Evolutionary conservation across 2,329 filamentous ascomycete species (phyloP), one percentile per base, ranked within the genome.

Genomic region (Penicillium sp.): DNA sequence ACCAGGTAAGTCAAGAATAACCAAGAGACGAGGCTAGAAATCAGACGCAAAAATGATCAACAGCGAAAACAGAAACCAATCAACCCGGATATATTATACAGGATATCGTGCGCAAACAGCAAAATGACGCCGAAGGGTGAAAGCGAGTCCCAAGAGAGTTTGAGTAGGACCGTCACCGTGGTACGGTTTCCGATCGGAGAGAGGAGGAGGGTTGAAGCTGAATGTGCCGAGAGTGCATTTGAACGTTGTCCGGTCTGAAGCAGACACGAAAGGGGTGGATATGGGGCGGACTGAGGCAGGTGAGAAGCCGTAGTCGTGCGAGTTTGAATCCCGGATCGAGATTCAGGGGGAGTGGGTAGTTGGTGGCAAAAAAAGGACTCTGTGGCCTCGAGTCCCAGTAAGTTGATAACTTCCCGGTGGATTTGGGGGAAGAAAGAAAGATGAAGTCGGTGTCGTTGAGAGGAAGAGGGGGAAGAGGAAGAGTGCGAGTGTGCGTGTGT

Each of bases 71-170:
- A 58, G 47, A 51, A 63, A 63, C 64, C 62, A 64, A 65, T 66
- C 64, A 72, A 69, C 66, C 68, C 71, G 67, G 64, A 67, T 75
- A 75, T 77, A 77, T 77, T 77, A 72, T 78, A 78, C 75, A 78
- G 74, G 75, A 76, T 78, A 78, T 77, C 74, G 69, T 69, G 66
- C 66, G 66, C 56, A 61, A 58, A 71, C 69, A 67, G 61, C 66
- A 68, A 69, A 71, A 68, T 63, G 72, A 75, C 72, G 70, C 72
- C 71, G 69, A 18, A 69, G 60, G 55, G 58, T 64, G 50, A 58
- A 61, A 55, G 63, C 55, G 54, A 59, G 60, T 61, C 64, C 50
- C 60, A 56, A 54, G 61, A 62, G 60, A 61, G 63, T 39, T 51
- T 39, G 60, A 67, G 59, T 65, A 71, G 64, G 69, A 73, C 75